phyloP scores from a whole-genome alignment of 805 yeast genomes.

The Vanderwaltozyma tropicalis region DNA sequence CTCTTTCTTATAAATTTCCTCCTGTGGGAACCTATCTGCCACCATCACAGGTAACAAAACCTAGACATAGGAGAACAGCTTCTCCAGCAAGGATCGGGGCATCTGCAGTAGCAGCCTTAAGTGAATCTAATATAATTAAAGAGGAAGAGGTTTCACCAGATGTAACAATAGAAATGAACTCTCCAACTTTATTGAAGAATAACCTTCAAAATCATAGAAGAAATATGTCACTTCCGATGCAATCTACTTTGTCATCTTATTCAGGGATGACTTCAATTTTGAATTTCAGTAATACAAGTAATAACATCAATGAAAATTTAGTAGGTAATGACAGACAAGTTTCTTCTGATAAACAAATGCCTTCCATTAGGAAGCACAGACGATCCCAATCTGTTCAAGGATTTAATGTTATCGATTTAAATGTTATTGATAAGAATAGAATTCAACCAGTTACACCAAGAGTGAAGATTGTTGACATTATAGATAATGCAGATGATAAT shows the following conservation, averaged over 20 bases:
- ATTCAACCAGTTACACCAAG: not conserved
- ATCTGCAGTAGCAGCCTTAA: conserved; percentile 49
- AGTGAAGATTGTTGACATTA: not conserved
- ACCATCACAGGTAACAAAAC: conserved; percentile 4
- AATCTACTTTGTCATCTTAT: conserved; percentile 6
- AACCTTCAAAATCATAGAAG: conserved; percentile 2
- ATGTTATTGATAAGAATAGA: conserved; percentile 14
- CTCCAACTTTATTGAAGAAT: too few species aligned
- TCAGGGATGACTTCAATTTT: conserved; percentile 17
- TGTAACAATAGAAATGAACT: not conserved
- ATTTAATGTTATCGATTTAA: conserved; percentile 26
- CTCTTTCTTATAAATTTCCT: conserved; percentile 16
- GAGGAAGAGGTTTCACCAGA: conserved; percentile 15
- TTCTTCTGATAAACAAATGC: not conserved
- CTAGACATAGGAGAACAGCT: conserved; percentile 32
- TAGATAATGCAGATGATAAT: conserved; percentile 15
- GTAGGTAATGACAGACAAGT: too few species aligned
- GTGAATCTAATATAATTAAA: conserved; percentile 17
- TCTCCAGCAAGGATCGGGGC: conserved; percentile 71
- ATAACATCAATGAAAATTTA: too few species aligned
- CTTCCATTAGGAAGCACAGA: conserved; percentile 14
- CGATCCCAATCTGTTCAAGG: conserved; percentile 20
- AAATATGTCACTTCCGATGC: conserved; percentile 4
- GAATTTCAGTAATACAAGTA: conserved; percentile 7
- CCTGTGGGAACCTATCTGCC: conserved; percentile 7